Conservation (phyloP, 1,284 basidiomycete genomes). For the Schizophyllum amplum region DNA sequence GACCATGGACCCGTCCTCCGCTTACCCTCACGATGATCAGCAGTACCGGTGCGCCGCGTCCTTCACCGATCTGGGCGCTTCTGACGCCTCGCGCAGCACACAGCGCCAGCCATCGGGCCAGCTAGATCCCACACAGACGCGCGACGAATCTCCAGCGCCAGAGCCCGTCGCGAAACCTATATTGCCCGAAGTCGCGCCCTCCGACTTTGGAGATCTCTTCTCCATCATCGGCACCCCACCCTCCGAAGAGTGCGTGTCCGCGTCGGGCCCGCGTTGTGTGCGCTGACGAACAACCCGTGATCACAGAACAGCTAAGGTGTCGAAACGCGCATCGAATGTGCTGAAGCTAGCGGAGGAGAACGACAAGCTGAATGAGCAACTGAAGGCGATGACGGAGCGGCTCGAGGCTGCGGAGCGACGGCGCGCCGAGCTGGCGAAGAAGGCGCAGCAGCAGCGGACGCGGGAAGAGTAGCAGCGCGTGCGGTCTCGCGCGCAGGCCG, state of each 20-base stretch:
- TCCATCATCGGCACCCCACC: conserved; percentile 27
- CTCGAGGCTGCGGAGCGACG: conserved; percentile 65
- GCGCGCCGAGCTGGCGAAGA: conserved; percentile 45
- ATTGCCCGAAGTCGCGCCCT: conserved; percentile 44
- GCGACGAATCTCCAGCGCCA: neutral
- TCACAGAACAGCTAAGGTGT: conserved; percentile 48
- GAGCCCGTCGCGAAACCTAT: conserved; percentile 19
- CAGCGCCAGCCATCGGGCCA: neutral
- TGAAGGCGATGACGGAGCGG: conserved; percentile 65
- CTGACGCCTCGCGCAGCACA: neutral
- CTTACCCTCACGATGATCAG: neutral
- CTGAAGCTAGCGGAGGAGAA: conserved; percentile 69
- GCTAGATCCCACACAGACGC: neutral
- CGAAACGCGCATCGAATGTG: conserved; percentile 71
- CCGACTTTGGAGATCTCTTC: conserved; percentile 45
- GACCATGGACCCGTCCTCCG: neutral
- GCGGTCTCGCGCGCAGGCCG: too few species aligned
- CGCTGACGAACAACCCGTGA: neutral
- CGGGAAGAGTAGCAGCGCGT: conserved; percentile 6
- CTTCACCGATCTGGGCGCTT: too few species aligned
- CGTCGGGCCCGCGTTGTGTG: neutral
- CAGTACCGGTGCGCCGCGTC: neutral
- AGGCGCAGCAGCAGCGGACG: conserved; percentile 29
- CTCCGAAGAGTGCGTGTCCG: neutral
- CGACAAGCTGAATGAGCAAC: conserved; percentile 65